These are phyloP conservation scores for Aspergillus baeticus DNA, from an alignment of 495 filamentous ascomycete genomes.

Conservation along the genomic window DNA sequence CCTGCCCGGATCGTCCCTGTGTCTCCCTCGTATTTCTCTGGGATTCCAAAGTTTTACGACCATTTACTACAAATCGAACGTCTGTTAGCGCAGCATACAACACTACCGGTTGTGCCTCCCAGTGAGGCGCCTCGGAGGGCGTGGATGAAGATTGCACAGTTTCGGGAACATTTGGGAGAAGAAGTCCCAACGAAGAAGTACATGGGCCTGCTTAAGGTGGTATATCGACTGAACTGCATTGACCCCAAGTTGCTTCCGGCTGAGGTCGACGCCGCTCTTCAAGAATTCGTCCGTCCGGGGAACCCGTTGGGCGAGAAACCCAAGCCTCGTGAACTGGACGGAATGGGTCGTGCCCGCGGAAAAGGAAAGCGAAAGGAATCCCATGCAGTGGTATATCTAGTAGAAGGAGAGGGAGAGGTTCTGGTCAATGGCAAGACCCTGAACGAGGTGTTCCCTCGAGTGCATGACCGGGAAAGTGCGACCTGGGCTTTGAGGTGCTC, in stretches of 20 bases:
- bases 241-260: conserved; percentile 73
- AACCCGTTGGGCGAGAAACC: conserved; percentile 64
- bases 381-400: conserved; percentile 76
- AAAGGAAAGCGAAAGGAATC: conserved; percentile 84
- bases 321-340: conserved; percentile 61
- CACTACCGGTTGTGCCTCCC: conserved; percentile 64
- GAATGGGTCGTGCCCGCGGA: conserved; percentile 70
- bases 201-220: conserved; percentile 66
- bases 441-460: conserved; percentile 71
- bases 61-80: conserved; percentile 69
- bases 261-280: conserved; percentile 62
- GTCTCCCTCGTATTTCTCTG: conserved; percentile 93
- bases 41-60: conserved; percentile 81
- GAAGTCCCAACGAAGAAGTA: conserved; percentile 77
- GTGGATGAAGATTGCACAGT: conserved; percentile 80
- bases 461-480: conserved; percentile 94
- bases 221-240: conserved; percentile 82
- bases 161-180: conserved; percentile 73
- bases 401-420: conserved; percentile 89
- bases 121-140: conserved; percentile 71
- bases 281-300: conserved; percentile 69
- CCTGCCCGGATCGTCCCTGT: conserved; percentile 73
- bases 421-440: conserved; percentile 85
- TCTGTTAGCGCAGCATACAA: conserved; percentile 65
- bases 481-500: conserved; percentile 86